Percentiles rank a stretch among this genome's conserved stretches.
Conservation (phyloP, 331 rosid species). For the Arachis monticola region DNA sequence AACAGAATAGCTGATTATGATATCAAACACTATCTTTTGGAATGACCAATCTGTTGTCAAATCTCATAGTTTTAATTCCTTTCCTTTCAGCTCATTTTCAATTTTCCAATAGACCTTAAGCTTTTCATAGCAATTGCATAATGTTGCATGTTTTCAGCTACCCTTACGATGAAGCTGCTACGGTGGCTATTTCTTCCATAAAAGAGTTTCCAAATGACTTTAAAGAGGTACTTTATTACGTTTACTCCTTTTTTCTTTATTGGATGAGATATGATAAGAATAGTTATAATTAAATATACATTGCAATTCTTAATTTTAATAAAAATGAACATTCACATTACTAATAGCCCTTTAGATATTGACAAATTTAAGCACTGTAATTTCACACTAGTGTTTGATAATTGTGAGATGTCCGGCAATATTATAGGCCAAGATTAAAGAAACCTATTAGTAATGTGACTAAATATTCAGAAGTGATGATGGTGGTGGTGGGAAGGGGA, state of each 20-base stretch:
- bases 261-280: not conserved
- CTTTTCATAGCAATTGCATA: slow-evolving; percentile 13
- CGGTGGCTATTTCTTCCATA: slow-evolving; percentile 67
- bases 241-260: not conserved
- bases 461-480: not conserved
- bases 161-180: slow-evolving; percentile 79
- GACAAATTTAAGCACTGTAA: not conserved
- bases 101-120: not conserved
- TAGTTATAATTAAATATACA: not conserved
- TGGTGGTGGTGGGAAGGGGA: too few species aligned
- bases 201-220: slow-evolving; percentile 66
- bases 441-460: not conserved
- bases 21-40: not conserved
- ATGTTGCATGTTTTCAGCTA: slow-evolving; percentile 56
- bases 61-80: not conserved
- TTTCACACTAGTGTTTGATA: not conserved
- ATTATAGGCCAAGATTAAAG: not conserved
- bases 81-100: slow-evolving; percentile 24
- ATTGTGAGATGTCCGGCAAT: not conserved
- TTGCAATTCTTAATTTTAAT: not conserved
- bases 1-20: not conserved
- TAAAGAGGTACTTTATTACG: slow-evolving; percentile 62
- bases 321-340: not conserved
- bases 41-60: slow-evolving; percentile 20
- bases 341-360: not conserved